Conservation (phyloP, 1,284 basidiomycete species). For the Leccinum subrobustum region DNA sequence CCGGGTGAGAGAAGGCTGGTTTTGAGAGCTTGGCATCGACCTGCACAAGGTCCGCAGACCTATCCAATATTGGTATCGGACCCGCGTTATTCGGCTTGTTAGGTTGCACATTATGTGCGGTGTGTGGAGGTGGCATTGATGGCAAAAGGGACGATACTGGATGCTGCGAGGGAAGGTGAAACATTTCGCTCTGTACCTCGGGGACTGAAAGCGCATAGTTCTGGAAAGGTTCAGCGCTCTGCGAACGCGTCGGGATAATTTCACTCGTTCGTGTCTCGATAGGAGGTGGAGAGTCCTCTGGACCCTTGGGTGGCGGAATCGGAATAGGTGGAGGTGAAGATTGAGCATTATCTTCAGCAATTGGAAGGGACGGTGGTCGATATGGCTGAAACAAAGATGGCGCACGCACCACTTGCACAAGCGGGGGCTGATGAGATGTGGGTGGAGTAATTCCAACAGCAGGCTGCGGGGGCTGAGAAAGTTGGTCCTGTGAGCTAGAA, state of each 20-base stretch:
- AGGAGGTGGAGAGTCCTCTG: constrained; percentile 22
- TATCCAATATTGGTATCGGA: not conserved
- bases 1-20: not conserved
- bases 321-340: constrained; percentile 32
- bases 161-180: constrained; percentile 22
- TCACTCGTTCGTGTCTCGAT: constrained; percentile 29
- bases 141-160: not conserved
- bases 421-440: constrained; percentile 20
- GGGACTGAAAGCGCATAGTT: constrained; percentile 8
- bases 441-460: constrained; percentile 6
- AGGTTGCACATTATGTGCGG: constrained; percentile 9
- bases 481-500: constrained; percentile 26
- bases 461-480: constrained; percentile 14
- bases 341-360: constrained; percentile 18
- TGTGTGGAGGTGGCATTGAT: not conserved
- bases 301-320: constrained; percentile 29
- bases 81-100: constrained; percentile 1
- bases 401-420: constrained; percentile 10
- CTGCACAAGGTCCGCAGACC: not conserved
- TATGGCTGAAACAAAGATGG: constrained; percentile 31
- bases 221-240: constrained; percentile 5
- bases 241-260: constrained; percentile 25
- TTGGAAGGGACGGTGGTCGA: constrained; percentile 21
- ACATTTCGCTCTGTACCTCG: constrained; percentile 27
- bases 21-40: constrained; percentile 10